Base-by-base conservation (phyloP, 305 asterid species). In the Stenogyne calaminthoides region DNA sequence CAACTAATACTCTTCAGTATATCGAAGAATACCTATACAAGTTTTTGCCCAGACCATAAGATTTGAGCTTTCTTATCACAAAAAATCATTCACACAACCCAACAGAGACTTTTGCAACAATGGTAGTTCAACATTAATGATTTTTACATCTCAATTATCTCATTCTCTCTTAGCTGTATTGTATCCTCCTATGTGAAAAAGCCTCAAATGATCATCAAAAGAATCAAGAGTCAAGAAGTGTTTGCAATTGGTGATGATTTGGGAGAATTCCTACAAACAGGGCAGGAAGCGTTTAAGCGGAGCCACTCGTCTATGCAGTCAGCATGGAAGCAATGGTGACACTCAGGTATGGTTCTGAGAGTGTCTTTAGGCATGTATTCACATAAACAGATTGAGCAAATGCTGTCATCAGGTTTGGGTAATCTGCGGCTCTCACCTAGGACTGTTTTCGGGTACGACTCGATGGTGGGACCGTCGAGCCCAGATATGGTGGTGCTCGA, bases 241-340 rank as follows among this genome's bases (percentile, higher is more conserved):
- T 9, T 60, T 61, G 16, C 7, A 7, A 37, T n/a, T 27, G 76
- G 51, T 7, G 73, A 64, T 8, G 77, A 65, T 47, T 40, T 42
- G 6, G 84, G 87, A 1, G 83, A 78, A 22, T 71, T 76, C 61
- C 89, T 40, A 42, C 87, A 85, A 63, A 85, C 74, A 3, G 87
- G 89, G 74, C 89, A 85, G 9, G 87, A 80, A n/a, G 80, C 61
- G 44, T 80, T 78, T 1, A 76, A 16, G 37, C 70, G 74, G 10
- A 85, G 87, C 87, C 89, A 85, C 64, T 82, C n/a, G 7, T 85
- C 87, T 9, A 85, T 75, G 47, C 89, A 85, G 6, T 80, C 81
- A 2, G 81, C 84, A 15, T 85, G 87, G 61, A 85, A 85, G 54
- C 77, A 80, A 40, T 85, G 87, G 16, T 65, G 81, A 36, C 89